Evolutionary conservation across 805 yeast genomes (phyloP).

Genomic region (Lachancea quebecensis): DNA sequence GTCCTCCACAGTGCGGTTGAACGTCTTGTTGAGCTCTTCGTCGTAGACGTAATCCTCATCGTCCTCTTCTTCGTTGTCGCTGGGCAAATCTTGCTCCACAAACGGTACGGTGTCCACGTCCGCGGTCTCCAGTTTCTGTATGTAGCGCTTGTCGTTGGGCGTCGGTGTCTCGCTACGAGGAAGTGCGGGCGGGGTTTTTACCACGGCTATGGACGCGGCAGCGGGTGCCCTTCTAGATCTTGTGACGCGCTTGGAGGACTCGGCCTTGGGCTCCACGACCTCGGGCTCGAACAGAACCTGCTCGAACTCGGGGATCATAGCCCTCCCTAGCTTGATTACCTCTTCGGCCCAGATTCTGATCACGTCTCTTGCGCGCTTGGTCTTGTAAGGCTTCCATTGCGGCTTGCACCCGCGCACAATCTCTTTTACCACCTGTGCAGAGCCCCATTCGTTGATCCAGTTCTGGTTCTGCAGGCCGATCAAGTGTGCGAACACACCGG

Average conservation of each 20-base stretch:
- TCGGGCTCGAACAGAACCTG: conserved; percentile 20
- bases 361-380: conserved; percentile 42
- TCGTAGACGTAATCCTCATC: conserved; percentile 33
- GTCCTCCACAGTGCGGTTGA: conserved; percentile 34
- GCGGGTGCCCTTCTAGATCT: conserved; percentile 2
- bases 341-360: conserved; percentile 58
- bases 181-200: conserved; percentile 1
- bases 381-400: conserved; percentile 53
- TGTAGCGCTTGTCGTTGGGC: conserved; percentile 6
- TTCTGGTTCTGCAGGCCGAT: conserved; percentile 54
- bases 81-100: conserved; percentile 23
- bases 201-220: conserved; percentile 2
- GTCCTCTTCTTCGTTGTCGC: conserved; percentile 29
- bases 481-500: conserved; percentile 74
- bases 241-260: conserved; percentile 5
- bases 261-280: not conserved
- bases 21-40: conserved; percentile 32
- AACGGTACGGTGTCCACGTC: conserved; percentile 22
- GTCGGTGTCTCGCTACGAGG: conserved; percentile 13
- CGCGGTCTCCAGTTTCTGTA: not conserved
- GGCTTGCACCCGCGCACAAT: conserved; percentile 61
- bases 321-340: conserved; percentile 52
- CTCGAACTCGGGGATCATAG: conserved; percentile 48
- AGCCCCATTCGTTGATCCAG: conserved; percentile 64
- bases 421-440: conserved; percentile 54